Conservation (phyloP, 148 eudicot genomes). For the Vaccinium myrtillus region DNA sequence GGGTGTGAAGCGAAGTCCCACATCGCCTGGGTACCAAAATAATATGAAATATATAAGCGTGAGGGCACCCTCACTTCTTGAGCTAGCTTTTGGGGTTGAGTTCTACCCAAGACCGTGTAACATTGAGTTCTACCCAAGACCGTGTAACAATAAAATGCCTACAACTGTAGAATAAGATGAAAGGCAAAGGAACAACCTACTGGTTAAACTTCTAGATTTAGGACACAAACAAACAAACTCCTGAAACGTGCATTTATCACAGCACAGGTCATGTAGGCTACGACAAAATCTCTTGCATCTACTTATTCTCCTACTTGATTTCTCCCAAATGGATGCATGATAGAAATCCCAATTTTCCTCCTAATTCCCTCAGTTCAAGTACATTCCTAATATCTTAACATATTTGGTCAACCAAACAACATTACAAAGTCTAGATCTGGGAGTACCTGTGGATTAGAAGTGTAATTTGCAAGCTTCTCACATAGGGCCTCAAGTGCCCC, state of each 20-base stretch:
- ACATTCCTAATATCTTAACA: background rate
- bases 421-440: conserved; percentile 12
- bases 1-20: too few species aligned
- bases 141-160: too few species aligned
- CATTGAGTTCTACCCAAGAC: too few species aligned
- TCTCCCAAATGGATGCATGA: background rate
- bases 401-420: background rate
- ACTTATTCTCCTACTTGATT: background rate
- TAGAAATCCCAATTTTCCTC: background rate
- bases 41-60: too few species aligned
- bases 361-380: background rate
- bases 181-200: background rate
- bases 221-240: background rate
- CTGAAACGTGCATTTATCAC: background rate
- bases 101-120: too few species aligned
- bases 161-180: background rate
- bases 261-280: background rate
- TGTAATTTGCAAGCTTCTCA: conserved; percentile 57
- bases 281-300: conserved; percentile 12
- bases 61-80: too few species aligned
- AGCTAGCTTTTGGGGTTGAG: too few species aligned
- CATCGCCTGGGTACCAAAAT: too few species aligned
- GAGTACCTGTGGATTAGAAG: conserved; percentile 60
- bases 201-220: background rate
- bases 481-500: conserved; percentile 72